Base-by-base conservation (phyloP, 176 grass and related monocot species). In the Triticum dicoccoides region DNA sequence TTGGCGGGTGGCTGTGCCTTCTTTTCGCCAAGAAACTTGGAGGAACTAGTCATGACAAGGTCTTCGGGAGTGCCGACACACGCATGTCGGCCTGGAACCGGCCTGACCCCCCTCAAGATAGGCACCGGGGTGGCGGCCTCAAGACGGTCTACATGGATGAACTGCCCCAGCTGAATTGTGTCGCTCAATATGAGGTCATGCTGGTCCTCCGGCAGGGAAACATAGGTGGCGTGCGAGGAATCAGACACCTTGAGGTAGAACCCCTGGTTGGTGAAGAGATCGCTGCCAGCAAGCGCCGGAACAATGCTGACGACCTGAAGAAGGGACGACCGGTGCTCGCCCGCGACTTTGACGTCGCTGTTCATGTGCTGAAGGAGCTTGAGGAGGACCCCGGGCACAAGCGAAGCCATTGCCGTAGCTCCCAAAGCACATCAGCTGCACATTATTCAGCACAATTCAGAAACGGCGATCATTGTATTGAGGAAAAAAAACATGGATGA, bases 281-380 rank as follows among this genome's bases (percentile, higher is more conserved):
- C 97, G 21, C 88, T 88, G 11, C 97, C 94, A 0, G 96, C 90
- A 41, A 98, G 92, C 0, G 97, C 92, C 0, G 94, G 97, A 1
- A 98, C 94, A 84, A 98, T 98, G 94, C 92, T 92, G 84, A 98
- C 47, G 37, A 98, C 92, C 83, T 98, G 97, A 27, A 98, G 97
- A 51, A 98, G 94, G 35, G 90, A 98, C 0, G 97, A 96, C 3
- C 94, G 90, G 90, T 92, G 90, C 77, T 96, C 88, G 2, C 88
- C 90, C 0, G 78, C 82, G 6, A 93, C 90, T 83, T 95, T 92
- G 11, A 83, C 82, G 51, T 95, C 92, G 3, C 84, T 86, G 84
- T 98, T 92, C 87, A 94, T 96, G 85, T 94, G 92, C 88, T 96
- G 92, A 11, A 98, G 92, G 20, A 98, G 97, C 86, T 98, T 96